Evolutionary conservation across 1,139 yeast species (phyloP).

Genomic region (Geotrichum aggregatum): DNA sequence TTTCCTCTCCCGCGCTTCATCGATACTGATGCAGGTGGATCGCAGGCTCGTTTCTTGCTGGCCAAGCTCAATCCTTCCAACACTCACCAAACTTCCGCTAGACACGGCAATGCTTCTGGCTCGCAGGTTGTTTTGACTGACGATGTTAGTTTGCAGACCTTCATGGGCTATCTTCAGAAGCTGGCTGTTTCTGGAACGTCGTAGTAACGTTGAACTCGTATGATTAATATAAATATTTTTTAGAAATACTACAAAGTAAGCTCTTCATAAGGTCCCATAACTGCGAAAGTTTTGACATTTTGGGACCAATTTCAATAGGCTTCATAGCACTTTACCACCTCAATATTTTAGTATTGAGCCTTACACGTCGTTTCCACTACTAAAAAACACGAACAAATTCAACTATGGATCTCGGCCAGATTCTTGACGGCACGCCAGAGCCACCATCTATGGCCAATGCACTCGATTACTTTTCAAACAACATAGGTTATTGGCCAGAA

Average conservation of each 20-base stretch:
- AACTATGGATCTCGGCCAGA: constrained; percentile 69
- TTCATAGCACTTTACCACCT: too few relatives aligned
- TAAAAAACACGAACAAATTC: too few relatives aligned
- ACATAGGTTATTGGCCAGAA: constrained; percentile 21
- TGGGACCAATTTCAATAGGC: too few relatives aligned
- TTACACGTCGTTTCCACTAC: too few relatives aligned
- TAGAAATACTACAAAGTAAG: too few relatives aligned
- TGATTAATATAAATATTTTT: neutral
- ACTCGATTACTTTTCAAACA: constrained; percentile 21
- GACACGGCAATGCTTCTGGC: constrained; percentile 35
- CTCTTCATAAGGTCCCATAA: too few relatives aligned
- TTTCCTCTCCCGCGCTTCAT: constrained; percentile 72
- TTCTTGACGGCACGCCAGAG: constrained; percentile 80
- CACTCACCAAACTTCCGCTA: constrained; percentile 48
- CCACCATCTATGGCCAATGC: constrained; percentile 62
- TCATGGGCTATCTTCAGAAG: constrained; percentile 50
- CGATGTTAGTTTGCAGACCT: constrained; percentile 65
- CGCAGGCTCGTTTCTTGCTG: constrained; percentile 72
- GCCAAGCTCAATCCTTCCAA: constrained; percentile 73
- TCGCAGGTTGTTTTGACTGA: constrained; percentile 56
- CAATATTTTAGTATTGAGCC: too few relatives aligned
- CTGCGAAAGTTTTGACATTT: too few relatives aligned
- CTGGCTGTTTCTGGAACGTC: constrained; percentile 33
- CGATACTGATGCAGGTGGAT: constrained; percentile 72
- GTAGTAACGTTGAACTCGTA: too few relatives aligned